Evolutionary conservation across 2,329 filamentous ascomycete genomes (phyloP).

Genomic region (Claviceps humidiphila): DNA sequence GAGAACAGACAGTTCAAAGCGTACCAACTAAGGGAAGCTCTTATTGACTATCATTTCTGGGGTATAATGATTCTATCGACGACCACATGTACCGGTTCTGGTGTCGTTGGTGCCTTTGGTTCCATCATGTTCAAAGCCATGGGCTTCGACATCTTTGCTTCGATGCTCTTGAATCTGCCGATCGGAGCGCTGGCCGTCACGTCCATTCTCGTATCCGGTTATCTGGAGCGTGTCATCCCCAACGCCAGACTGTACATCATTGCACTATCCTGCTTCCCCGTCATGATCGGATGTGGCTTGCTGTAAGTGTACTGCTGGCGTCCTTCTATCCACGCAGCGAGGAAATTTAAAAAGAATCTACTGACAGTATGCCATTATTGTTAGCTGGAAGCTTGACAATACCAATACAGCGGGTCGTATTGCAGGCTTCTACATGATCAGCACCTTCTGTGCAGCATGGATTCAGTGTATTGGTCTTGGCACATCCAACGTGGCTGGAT

Average conservation of each 20-base stretch:
- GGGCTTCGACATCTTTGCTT: slow-evolving; percentile 19
- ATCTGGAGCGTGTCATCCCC: slow-evolving; percentile 12
- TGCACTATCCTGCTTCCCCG: slow-evolving; percentile 13
- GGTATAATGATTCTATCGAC: slow-evolving; percentile 16
- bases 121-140: slow-evolving; percentile 22
- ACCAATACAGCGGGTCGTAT: slow-evolving; percentile 13
- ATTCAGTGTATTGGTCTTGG: slow-evolving; percentile 18
- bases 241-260: slow-evolving; percentile 17
- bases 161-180: slow-evolving; percentile 17
- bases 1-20: slow-evolving; percentile 15
- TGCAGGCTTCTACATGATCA: slow-evolving; percentile 17
- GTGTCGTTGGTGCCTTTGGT: slow-evolving; percentile 17
- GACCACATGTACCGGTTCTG: slow-evolving; percentile 17
- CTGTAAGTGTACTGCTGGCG: slow-evolving; percentile 11
- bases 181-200: slow-evolving; percentile 16
- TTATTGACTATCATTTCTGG: slow-evolving; percentile 17
- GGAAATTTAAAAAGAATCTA: not conserved
- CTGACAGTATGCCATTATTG: not conserved
- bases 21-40: slow-evolving; percentile 15
- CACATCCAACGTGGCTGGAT: slow-evolving; percentile 20
- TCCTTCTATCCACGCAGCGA: not conserved
- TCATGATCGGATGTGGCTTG: slow-evolving; percentile 16
- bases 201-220: slow-evolving; percentile 18
- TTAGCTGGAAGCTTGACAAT: slow-evolving; percentile 13
- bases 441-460: slow-evolving; percentile 18